phyloP scores from a whole-genome alignment of 2,329 filamentous ascomycete species.

The Malbranchea cinnamomea region DNA sequence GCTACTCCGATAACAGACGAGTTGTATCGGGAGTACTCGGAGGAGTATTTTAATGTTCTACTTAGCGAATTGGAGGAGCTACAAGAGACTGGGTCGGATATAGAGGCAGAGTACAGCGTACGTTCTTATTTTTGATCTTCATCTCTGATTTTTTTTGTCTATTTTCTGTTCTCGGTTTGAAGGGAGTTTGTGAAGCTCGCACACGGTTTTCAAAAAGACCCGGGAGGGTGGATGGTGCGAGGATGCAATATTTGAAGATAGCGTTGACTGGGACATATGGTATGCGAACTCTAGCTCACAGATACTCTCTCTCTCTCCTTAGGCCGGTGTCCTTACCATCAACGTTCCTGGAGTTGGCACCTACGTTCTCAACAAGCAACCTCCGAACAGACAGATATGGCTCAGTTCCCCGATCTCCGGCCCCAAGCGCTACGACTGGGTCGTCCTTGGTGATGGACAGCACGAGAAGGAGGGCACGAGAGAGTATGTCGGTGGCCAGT shows the following conservation, averaged over 20 bases:
- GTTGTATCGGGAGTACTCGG: conserved; percentile 64
- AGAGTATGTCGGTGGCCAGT: conserved; percentile 43
- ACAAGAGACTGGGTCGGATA: conserved; percentile 47
- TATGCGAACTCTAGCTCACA: too few relatives aligned
- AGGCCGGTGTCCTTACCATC: conserved; percentile 80
- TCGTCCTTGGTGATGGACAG: conserved; percentile 55
- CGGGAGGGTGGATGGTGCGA: too few relatives aligned
- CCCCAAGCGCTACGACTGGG: conserved; percentile 89
- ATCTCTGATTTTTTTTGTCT: too few relatives aligned
- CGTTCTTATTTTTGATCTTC: conserved; percentile 23
- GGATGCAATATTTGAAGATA: background rate
- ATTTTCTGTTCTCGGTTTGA: background rate
- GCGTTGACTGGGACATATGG: background rate
- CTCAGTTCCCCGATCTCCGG: conserved; percentile 80
- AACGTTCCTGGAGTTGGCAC: conserved; percentile 54
- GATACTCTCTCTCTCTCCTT: conserved; percentile 3
- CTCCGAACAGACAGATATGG: conserved; percentile 96
- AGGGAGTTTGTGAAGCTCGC: background rate
- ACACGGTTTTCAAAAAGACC: too few relatives aligned
- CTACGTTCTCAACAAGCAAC: conserved; percentile 97
- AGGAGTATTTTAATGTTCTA: conserved; percentile 54
- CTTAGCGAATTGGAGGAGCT: conserved; percentile 51
- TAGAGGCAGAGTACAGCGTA: conserved; percentile 86
- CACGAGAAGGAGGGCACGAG: conserved; percentile 61
- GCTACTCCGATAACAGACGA: conserved; percentile 52